Conservation (phyloP, 768 basidiomycete genomes). For the Hortiboletus flavorubellus region DNA sequence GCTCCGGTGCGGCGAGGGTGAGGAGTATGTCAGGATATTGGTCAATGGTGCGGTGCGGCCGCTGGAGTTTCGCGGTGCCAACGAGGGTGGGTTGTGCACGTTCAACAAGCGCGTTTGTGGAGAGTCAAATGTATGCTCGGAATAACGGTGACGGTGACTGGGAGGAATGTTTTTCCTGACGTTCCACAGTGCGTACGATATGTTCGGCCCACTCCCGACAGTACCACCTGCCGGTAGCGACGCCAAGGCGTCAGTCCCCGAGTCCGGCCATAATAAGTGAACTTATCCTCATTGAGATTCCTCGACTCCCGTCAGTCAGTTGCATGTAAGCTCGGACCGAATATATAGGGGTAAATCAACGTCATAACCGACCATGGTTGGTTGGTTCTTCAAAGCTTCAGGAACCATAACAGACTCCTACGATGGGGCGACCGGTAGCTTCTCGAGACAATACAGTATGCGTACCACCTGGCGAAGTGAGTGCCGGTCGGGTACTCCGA, state of each 20-base stretch:
- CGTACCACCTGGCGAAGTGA: no score
- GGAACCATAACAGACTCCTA: no score
- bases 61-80: constrained; percentile 56
- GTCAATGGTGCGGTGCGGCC: constrained; percentile 73
- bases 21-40: constrained; percentile 65
- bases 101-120: constrained; percentile 64
- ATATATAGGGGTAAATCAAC: not conserved
- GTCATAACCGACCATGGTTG: not conserved
- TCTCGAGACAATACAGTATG: no score
- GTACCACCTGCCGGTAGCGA: no score
- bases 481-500: no score
- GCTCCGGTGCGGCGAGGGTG: constrained; percentile 41
- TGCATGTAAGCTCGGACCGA: not conserved
- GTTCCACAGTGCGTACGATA: no score
- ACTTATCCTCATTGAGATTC: not conserved
- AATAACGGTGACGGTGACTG: constrained; percentile 70
- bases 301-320: not conserved
- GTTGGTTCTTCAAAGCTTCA: no score
- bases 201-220: no score
- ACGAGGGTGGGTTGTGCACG: constrained; percentile 55
- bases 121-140: constrained; percentile 67
- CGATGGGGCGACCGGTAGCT: no score
- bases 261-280: no score
- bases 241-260: no score
- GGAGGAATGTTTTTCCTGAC: constrained; percentile 51